A percentile compares a stretch with the other conserved stretches of the same genome.
phyloP scores from a whole-genome alignment of 768 basidiomycete species.

The Rhizopogon vinicolor region DNA sequence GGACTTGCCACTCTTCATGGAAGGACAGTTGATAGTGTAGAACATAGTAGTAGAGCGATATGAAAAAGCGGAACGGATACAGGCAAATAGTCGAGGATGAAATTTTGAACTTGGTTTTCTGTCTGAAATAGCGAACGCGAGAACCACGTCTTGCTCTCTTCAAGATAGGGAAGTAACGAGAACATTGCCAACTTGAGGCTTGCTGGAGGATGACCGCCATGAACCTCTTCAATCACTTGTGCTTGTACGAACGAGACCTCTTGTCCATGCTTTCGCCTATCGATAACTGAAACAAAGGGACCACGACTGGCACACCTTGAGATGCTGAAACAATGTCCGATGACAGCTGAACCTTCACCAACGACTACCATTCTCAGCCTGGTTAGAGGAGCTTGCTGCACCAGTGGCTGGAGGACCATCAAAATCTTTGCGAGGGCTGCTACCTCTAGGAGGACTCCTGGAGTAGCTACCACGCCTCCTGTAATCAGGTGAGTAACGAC shows the following conservation, averaged over 20 bases:
- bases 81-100: slow-evolving; percentile 50
- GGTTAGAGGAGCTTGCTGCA: slow-evolving; percentile 30
- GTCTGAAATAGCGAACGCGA: slow-evolving; percentile 49
- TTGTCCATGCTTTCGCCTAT: slow-evolving; percentile 29
- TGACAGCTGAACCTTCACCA: slow-evolving; percentile 47
- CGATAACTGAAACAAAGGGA: slow-evolving; percentile 22
- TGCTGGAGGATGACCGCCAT: slow-evolving; percentile 33
- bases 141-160: slow-evolving; percentile 42
- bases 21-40: slow-evolving; percentile 36
- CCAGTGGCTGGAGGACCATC: slow-evolving; percentile 38
- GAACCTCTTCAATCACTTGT: slow-evolving; percentile 37
- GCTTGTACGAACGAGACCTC: slow-evolving; percentile 40
- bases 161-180: slow-evolving; percentile 43
- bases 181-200: slow-evolving; percentile 46
- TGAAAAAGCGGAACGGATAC: slow-evolving; percentile 30
- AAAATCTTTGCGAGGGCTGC: slow-evolving; percentile 49
- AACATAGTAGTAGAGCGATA: slow-evolving; percentile 45
- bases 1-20: slow-evolving; percentile 34
- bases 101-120: slow-evolving; percentile 62
- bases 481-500: slow-evolving; percentile 75
- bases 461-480: slow-evolving; percentile 74
- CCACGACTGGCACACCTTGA: slow-evolving; percentile 16
- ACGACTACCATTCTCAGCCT: slow-evolving; percentile 42
- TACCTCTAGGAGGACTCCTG: slow-evolving; percentile 74
- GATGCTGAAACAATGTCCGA: background rate